These are phyloP conservation scores for Poteriospumella lacustris DNA, from an alignment of 108 stramenopile genomes.

Conservation along the genomic window DNA sequence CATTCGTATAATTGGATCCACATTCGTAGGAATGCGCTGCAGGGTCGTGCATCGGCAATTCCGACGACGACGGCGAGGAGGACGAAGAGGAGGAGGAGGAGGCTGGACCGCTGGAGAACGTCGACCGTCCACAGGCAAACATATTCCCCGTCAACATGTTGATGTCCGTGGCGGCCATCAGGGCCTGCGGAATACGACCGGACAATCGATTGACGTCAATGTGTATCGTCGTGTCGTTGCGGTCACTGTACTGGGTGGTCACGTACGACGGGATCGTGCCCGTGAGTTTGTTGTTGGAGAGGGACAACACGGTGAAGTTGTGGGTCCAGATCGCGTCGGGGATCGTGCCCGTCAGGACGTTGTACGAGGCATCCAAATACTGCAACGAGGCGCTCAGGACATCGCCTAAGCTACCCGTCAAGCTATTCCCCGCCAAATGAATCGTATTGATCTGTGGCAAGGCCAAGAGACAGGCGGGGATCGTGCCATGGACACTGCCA, in stretches of 20 bases:
- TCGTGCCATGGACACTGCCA: too few relatives aligned
- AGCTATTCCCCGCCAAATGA: slow-evolving; percentile 28
- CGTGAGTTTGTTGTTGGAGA: too few relatives aligned
- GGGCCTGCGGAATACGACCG: background rate
- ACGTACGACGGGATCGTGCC: too few relatives aligned
- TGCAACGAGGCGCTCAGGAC: too few relatives aligned
- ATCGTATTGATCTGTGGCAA: background rate
- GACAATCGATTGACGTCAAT: slow-evolving; percentile 3
- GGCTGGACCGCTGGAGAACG: too few relatives aligned
- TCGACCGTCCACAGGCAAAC: slow-evolving; percentile 1
- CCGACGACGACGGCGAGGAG: background rate
- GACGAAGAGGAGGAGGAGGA: too few relatives aligned
- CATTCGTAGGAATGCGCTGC: background rate
- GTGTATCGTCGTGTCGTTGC: background rate
- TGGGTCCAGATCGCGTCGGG: too few relatives aligned
- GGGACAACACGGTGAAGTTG: too few relatives aligned
- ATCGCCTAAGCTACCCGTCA: too few relatives aligned
- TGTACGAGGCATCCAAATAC: too few relatives aligned
- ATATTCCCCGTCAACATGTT: slow-evolving; percentile 10
- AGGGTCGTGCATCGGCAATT: background rate
- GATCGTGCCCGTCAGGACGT: too few relatives aligned
- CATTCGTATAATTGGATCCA: background rate
- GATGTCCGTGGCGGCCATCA: background rate
- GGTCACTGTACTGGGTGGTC: too few relatives aligned
- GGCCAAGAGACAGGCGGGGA: background rate